Conservation (phyloP, 805 yeast genomes). For the Wickerhamomyces alni region DNA sequence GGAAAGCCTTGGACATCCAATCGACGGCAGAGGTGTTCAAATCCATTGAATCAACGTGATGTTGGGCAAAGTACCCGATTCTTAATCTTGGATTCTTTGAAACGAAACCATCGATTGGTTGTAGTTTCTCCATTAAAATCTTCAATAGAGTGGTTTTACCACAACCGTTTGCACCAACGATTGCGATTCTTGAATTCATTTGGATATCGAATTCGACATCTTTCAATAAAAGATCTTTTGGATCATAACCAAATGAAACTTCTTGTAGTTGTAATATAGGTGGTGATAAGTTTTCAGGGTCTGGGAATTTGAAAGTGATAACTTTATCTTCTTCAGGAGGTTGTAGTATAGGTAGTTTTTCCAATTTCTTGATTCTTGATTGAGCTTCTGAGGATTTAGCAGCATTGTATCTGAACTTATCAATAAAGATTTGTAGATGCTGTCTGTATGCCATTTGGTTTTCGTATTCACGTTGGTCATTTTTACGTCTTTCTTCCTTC, state of each 20-base stretch:
- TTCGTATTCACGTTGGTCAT: slow-evolving; percentile 90
- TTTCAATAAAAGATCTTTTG: slow-evolving; percentile 55
- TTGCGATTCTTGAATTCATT: slow-evolving; percentile 90
- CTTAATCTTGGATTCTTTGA: slow-evolving; percentile 80
- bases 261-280: slow-evolving; percentile 86
- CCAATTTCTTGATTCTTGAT: slow-evolving; percentile 93
- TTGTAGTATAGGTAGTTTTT: slow-evolving; percentile 86
- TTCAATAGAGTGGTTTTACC: slow-evolving; percentile 96
- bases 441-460: slow-evolving; percentile 94
- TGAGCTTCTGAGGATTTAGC: slow-evolving; percentile 98
- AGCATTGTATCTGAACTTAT: slow-evolving; percentile 94
- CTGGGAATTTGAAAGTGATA: slow-evolving; percentile 87
- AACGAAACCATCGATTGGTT: slow-evolving; percentile 74
- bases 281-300: slow-evolving; percentile 87
- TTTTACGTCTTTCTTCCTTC: slow-evolving; percentile 91
- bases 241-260: slow-evolving; percentile 80
- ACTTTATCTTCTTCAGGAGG: slow-evolving; percentile 90
- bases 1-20: slow-evolving; percentile 87
- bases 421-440: slow-evolving; percentile 92
- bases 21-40: slow-evolving; percentile 77
- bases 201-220: slow-evolving; percentile 87
- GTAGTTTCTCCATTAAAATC: slow-evolving; percentile 69
- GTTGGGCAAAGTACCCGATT: slow-evolving; percentile 97
- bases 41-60: slow-evolving; percentile 98
- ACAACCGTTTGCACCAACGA: slow-evolving; percentile 98